These are phyloP conservation scores for Syncephalastrum racemosum DNA, from an alignment of 371 early-diverging fungal species.

Conservation along the genomic window DNA sequence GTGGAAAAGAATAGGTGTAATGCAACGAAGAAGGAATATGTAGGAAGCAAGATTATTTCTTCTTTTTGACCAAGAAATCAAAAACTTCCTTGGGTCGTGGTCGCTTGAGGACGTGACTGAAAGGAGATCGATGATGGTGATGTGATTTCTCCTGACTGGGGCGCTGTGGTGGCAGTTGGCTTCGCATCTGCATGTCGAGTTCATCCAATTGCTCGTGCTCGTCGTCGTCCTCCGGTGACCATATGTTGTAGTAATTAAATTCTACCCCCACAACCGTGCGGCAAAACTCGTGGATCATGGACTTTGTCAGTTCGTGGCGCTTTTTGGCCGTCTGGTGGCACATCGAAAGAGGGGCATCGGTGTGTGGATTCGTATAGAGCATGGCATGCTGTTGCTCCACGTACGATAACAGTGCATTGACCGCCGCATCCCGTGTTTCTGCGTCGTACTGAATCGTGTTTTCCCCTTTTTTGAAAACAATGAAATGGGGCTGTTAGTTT, in stretches of 20 bases:
- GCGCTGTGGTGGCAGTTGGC: too few relatives aligned
- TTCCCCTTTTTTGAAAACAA: constrained; percentile 29
- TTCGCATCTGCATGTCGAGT: too few relatives aligned
- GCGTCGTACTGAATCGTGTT: constrained; percentile 39
- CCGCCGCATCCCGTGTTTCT: constrained; percentile 32
- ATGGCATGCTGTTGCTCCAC: constrained; percentile 35
- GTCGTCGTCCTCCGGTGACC: not conserved
- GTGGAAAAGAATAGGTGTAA: not conserved
- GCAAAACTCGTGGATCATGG: constrained; percentile 52
- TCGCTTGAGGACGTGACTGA: too few relatives aligned
- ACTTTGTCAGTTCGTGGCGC: constrained; percentile 42
- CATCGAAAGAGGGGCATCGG: constrained; percentile 18
- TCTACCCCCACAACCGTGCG: constrained; percentile 40
- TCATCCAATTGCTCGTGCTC: not conserved
- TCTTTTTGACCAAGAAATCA: not conserved
- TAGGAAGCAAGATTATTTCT: not conserved
- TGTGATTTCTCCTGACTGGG: too few relatives aligned
- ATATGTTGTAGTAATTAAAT: constrained; percentile 24
- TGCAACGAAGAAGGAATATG: not conserved
- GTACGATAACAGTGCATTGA: constrained; percentile 31
- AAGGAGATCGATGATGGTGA: too few relatives aligned
- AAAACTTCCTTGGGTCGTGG: too few relatives aligned
- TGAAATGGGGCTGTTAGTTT: not conserved
- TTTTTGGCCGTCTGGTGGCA: constrained; percentile 23
- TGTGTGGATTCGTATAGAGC: constrained; percentile 26